phyloP scores from a whole-genome alignment of 2,329 filamentous ascomycete genomes.

The Cytospora schulzeri region DNA sequence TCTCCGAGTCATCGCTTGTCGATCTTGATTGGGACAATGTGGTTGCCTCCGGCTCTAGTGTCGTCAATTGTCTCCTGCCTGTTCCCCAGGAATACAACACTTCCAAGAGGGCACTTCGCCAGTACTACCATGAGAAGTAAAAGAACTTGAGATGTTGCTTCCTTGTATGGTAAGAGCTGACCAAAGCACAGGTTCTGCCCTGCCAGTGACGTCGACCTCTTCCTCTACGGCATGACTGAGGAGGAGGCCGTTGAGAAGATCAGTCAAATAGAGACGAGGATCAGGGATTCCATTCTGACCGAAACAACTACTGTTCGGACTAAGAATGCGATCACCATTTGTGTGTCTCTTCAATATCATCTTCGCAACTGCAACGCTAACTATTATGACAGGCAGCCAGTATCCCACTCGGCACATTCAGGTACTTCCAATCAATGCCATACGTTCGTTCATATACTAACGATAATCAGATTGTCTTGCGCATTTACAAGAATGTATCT shows the following conservation, averaged over 20 bases:
- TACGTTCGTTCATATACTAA: constrained; percentile 20
- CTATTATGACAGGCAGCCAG: constrained; percentile 58
- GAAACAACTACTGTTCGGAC: constrained; percentile 84
- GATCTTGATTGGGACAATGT: constrained; percentile 84
- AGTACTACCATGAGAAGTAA: constrained; percentile 73
- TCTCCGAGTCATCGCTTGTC: constrained; percentile 75
- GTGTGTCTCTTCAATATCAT: constrained; percentile 32
- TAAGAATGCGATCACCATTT: constrained; percentile 84
- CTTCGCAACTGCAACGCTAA: not conserved
- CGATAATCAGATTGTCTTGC: constrained; percentile 69
- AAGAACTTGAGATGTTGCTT: not conserved
- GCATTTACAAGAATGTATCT: constrained; percentile 80
- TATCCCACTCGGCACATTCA: constrained; percentile 82
- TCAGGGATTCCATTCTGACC: constrained; percentile 76
- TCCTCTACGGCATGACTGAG: constrained; percentile 78
- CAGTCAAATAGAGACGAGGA: constrained; percentile 73
- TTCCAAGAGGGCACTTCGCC: constrained; percentile 64
- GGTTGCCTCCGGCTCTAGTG: constrained; percentile 78
- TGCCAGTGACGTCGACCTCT: constrained; percentile 84
- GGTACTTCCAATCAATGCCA: constrained; percentile 36
- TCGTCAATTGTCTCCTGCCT: constrained; percentile 76
- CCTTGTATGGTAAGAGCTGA: not conserved
- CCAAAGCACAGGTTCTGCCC: constrained; percentile 65
- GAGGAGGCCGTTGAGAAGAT: constrained; percentile 82
- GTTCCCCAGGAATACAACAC: constrained; percentile 63